A percentile compares a stretch with the other conserved stretches of the same genome.
phyloP scores from a whole-genome alignment of 2,329 filamentous ascomycete genomes.

The Alternaria viburni region DNA sequence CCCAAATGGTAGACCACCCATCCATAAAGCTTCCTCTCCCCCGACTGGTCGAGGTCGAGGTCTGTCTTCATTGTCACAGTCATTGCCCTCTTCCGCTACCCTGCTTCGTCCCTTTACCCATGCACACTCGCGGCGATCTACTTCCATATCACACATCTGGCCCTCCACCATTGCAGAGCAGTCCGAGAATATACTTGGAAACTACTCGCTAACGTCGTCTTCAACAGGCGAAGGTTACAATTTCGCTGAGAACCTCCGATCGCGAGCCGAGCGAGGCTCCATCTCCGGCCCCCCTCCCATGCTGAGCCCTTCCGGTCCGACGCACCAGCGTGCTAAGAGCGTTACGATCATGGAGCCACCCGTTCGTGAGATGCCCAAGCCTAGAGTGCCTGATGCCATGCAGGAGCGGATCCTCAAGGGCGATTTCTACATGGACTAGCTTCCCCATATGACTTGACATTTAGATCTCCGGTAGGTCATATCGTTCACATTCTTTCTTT shows the following conservation, averaged over 20 bases:
- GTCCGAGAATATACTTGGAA: slow-evolving; percentile 40
- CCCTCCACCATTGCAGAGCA: slow-evolving; percentile 41
- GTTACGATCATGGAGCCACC: slow-evolving; percentile 67
- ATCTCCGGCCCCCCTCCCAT: slow-evolving; percentile 56
- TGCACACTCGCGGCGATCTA: slow-evolving; percentile 28
- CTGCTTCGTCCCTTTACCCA: slow-evolving; percentile 31
- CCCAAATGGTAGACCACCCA: slow-evolving; percentile 67
- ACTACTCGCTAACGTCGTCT: slow-evolving; percentile 69
- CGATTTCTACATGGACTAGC: slow-evolving; percentile 95
- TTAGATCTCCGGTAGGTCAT: slow-evolving; percentile 32
- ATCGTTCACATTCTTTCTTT: background rate
- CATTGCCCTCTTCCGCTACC: slow-evolving; percentile 34
- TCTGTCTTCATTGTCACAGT: slow-evolving; percentile 58
- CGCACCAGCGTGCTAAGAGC: slow-evolving; percentile 73
- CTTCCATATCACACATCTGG: slow-evolving; percentile 34
- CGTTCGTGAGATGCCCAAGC: slow-evolving; percentile 65
- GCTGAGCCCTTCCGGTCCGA: slow-evolving; percentile 10
- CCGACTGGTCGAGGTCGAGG: slow-evolving; percentile 63
- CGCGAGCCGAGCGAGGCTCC: slow-evolving; percentile 78
- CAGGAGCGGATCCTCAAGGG: slow-evolving; percentile 97
- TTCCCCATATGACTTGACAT: slow-evolving; percentile 7
- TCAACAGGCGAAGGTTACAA: slow-evolving; percentile 90
- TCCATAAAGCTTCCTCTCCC: slow-evolving; percentile 57
- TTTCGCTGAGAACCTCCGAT: slow-evolving; percentile 94
- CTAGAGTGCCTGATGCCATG: slow-evolving; percentile 77